Conservation (phyloP, 2,329 filamentous ascomycete genomes). For the Aquanectria penicillioides region DNA sequence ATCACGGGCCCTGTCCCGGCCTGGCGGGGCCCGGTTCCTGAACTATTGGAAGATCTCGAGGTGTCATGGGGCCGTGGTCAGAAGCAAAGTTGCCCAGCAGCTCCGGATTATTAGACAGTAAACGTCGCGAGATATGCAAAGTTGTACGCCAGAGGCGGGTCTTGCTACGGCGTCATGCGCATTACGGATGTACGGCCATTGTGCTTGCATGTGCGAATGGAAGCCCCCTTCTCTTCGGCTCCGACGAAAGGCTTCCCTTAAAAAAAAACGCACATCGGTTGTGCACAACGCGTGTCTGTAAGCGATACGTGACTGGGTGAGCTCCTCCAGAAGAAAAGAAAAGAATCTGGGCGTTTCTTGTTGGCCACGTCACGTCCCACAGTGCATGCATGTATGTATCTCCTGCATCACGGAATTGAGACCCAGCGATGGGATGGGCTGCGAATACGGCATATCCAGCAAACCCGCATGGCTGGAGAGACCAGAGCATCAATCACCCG, state of each 20-base stretch:
- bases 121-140: background rate
- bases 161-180: background rate
- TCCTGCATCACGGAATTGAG: constrained; percentile 11
- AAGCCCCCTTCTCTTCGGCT: too few species aligned
- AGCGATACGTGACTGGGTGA: background rate
- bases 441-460: background rate
- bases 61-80: too few species aligned
- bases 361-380: constrained; percentile 16
- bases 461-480: too few species aligned
- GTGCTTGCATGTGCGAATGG: constrained; percentile 4
- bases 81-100: background rate
- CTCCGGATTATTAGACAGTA: constrained; percentile 3
- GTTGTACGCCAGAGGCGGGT: too few species aligned
- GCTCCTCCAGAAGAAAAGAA: background rate
- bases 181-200: background rate
- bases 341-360: background rate
- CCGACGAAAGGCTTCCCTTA: too few species aligned
- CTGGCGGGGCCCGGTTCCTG: constrained; percentile 4
- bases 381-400: constrained; percentile 14
- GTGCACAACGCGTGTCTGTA: background rate
- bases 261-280: too few species aligned
- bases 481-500: too few species aligned
- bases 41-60: constrained; percentile 2
- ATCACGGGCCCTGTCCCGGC: background rate
- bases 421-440: background rate